Percentiles rank a stretch among this genome's conserved stretches.
Evolutionary conservation across 2,329 filamentous ascomycete species (phyloP).

Genomic region (Colletotrichum tropicicola): DNA sequence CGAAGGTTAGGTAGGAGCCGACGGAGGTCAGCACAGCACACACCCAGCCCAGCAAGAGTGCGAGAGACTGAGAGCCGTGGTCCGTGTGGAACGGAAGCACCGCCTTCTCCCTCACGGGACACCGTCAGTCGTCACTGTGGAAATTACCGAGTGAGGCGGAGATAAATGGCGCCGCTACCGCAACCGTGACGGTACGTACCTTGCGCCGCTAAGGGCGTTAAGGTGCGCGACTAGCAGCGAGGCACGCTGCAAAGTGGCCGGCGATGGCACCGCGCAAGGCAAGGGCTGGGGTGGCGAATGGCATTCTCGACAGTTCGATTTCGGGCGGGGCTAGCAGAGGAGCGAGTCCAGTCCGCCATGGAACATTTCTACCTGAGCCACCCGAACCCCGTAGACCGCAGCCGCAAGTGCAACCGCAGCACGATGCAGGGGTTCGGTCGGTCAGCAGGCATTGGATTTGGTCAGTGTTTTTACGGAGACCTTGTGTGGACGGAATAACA

Average conservation of each 20-base stretch:
- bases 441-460: not conserved
- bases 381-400: not conserved
- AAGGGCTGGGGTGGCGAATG: constrained; percentile 28
- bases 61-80: not conserved
- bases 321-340: constrained; percentile 13
- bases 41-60: no score
- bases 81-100: constrained; percentile 11
- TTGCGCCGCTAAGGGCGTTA: not conserved
- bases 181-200: constrained; percentile 6
- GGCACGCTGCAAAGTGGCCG: no score
- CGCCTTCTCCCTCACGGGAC: constrained; percentile 8
- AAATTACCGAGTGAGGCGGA: constrained; percentile 25
- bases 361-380: constrained; percentile 16
- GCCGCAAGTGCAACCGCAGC: constrained; percentile 11
- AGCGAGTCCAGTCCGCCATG: constrained; percentile 7
- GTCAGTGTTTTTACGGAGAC: not conserved
- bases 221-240: not conserved
- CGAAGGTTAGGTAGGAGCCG: not conserved
- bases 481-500: not conserved
- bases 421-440: not conserved
- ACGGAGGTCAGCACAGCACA: not conserved
- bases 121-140: constrained; percentile 3
- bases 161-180: constrained; percentile 8
- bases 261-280: not conserved
- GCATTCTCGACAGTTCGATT: constrained; percentile 30